Conservation (phyloP, 768 basidiomycete species). For the Sistotremastrum suecicum region DNA sequence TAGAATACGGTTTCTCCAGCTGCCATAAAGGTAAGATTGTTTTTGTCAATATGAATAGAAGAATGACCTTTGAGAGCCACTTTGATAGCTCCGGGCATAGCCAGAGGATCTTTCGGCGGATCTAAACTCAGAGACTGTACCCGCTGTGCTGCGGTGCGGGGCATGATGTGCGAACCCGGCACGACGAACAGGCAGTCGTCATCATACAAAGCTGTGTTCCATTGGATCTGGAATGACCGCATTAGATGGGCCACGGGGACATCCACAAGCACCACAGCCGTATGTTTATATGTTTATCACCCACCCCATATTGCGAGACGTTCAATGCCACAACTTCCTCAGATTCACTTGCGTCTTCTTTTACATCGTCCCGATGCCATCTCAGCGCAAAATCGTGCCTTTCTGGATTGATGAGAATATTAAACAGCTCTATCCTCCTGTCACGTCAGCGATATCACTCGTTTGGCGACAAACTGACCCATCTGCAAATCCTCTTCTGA, state of each 20-base stretch:
- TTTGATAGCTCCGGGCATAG: conserved; percentile 55
- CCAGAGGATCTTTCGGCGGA: conserved; percentile 41
- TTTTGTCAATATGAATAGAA: background rate
- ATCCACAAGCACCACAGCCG: background rate
- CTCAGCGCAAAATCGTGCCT: conserved; percentile 53
- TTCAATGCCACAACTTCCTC: conserved; percentile 46
- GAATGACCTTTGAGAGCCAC: conserved; percentile 33
- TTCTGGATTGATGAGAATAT: conserved; percentile 57
- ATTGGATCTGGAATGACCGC: conserved; percentile 40
- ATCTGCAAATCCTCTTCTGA: conserved; percentile 49
- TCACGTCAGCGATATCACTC: background rate
- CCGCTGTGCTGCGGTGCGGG: conserved; percentile 46
- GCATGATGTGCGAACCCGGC: conserved; percentile 46
- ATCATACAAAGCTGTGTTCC: conserved; percentile 62
- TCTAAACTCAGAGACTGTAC: conserved; percentile 33
- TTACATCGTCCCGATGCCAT: conserved; percentile 72
- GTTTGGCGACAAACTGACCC: conserved; percentile 31
- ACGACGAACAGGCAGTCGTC: conserved; percentile 62
- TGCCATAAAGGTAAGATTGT: conserved; percentile 10
- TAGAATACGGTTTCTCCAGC: conserved; percentile 73
- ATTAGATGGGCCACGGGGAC: background rate
- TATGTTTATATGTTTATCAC: conserved; percentile 9
- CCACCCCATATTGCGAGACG: conserved; percentile 52
- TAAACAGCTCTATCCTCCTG: conserved; percentile 45
- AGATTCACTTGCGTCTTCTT: conserved; percentile 37